These are phyloP conservation scores for Cordia subcordata DNA, from an alignment of 257 asterid species.

Conservation along the genomic window DNA sequence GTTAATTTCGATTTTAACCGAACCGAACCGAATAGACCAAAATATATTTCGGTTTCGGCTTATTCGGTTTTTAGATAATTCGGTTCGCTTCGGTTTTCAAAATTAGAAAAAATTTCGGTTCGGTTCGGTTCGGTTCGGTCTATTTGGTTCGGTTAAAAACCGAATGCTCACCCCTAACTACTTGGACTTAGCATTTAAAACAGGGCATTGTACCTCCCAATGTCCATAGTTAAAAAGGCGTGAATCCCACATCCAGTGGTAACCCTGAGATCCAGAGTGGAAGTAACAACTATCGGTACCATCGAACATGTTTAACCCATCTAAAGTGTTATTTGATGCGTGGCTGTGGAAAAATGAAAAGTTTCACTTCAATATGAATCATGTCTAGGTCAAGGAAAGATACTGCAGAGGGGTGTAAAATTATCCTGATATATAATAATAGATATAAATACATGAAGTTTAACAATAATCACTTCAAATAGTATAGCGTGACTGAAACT, in stretches of 20 bases:
- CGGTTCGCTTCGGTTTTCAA: too few relatives aligned
- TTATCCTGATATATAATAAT: neutral
- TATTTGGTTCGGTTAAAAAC: too few relatives aligned
- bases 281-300: constrained; percentile 95
- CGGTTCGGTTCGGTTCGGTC: too few relatives aligned
- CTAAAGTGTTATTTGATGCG: constrained; percentile 96
- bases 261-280: constrained; percentile 89
- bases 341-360: constrained; percentile 53
- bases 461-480: neutral
- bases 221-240: constrained; percentile 97
- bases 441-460: neutral
- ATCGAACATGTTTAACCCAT: constrained; percentile 97
- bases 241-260: constrained; percentile 99
- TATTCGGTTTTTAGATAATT: too few relatives aligned
- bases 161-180: too few relatives aligned
- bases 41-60: too few relatives aligned
- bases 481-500: neutral
- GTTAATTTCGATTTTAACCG: too few relatives aligned
- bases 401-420: too few relatives aligned
- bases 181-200: neutral
- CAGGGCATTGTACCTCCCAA: constrained; percentile 74
- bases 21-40: too few relatives aligned
- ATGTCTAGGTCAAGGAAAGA: too few relatives aligned
- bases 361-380: constrained; percentile 18
- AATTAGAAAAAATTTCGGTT: too few relatives aligned